Base-by-base conservation (phyloP, 2,329 filamentous ascomycete genomes). In the Phyllosticta paracitricarpa region DNA sequence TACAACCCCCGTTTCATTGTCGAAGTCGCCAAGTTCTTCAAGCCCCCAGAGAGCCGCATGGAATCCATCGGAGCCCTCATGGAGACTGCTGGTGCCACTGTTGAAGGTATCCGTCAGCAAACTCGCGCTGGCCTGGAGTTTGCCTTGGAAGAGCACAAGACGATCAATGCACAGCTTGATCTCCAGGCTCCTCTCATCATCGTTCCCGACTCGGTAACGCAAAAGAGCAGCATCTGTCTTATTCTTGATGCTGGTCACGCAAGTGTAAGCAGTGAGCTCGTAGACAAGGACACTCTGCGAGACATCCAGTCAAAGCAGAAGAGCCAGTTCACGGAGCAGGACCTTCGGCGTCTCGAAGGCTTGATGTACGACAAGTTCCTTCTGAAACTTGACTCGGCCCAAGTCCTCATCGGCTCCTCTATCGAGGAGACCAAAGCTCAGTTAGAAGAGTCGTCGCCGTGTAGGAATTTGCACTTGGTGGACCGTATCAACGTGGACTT, bases 401-500 rank as follows among this genome's bases (percentile, higher is more conserved):
- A 99, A 73, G 86, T 99, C 19, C 82, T 99, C 54, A 96, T 99
- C 64, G 94, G 94, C 0, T 91, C 92, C 0, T 95, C 93, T 0
- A 90, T 99, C 56, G 88, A 95, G 59, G 89, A 90, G 65, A 94
- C 95, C 0, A 94, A 93, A 70, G 82, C 86, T 4, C 91, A 97
- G 67, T 80, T 99, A 3, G 82, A 83, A 12, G 80, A 85, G 28
- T 83, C 84, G 64, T 84, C 87, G 26, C 83, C 88, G 6, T 80
- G 82, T 1, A 87, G 87, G 61, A 86, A 87, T 64, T 82, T 95
- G 66, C 93, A 97, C 71, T 86, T 99, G 60, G 90, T 99, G 40
- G 93, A 99, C 72, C 87, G 90, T 66, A 99, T 99, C 78, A 99
- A 96, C 67, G 89, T 99, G 67, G 90, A 97, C 72, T 97, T 99